These are phyloP conservation scores for Rhodotorula diobovata DNA, from an alignment of 768 basidiomycete species.

Conservation along the genomic window DNA sequence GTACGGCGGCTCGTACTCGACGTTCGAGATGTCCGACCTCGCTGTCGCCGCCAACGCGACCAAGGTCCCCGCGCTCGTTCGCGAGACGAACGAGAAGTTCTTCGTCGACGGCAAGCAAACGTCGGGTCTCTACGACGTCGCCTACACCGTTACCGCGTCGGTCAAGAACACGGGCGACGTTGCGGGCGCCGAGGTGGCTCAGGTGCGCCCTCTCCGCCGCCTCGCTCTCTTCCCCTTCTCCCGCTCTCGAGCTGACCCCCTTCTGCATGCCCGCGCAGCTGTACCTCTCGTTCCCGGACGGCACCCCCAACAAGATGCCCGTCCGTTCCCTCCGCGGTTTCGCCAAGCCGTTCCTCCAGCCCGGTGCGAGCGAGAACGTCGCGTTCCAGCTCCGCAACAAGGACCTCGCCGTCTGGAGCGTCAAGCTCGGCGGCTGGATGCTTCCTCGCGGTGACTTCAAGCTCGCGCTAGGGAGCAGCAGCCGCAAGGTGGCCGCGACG, in stretches of 20 bases:
- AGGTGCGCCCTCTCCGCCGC: constrained; percentile 9
- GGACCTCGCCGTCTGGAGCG: constrained; percentile 30
- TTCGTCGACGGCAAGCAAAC: constrained; percentile 6
- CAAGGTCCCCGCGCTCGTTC: neutral
- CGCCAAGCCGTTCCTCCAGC: constrained; percentile 38
- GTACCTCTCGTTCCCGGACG: constrained; percentile 35
- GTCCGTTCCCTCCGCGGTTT: constrained; percentile 42
- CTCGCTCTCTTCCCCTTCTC: neutral
- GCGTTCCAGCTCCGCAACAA: constrained; percentile 45
- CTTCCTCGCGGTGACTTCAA: constrained; percentile 34
- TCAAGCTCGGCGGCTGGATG: constrained; percentile 28
- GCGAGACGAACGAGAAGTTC: constrained; percentile 29
- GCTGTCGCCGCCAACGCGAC: constrained; percentile 2
- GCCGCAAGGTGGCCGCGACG: constrained; percentile 21
- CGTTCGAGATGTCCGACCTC: constrained; percentile 43
- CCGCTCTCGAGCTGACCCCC: too few relatives aligned
- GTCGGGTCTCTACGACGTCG: constrained; percentile 16
- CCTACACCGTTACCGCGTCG: constrained; percentile 18
- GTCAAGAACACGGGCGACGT: constrained; percentile 35
- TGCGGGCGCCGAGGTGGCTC: constrained; percentile 26
- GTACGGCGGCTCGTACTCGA: constrained; percentile 43
- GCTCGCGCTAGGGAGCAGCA: constrained; percentile 34
- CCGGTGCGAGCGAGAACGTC: constrained; percentile 41
- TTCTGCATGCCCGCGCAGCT: constrained; percentile 13
- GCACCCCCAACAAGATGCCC: constrained; percentile 23